Percentiles rank a stretch among this genome's conserved stretches.
These are phyloP conservation scores for Fusarium oxysporum DNA, from an alignment of 2,329 filamentous ascomycete genomes.

Conservation along the genomic window DNA sequence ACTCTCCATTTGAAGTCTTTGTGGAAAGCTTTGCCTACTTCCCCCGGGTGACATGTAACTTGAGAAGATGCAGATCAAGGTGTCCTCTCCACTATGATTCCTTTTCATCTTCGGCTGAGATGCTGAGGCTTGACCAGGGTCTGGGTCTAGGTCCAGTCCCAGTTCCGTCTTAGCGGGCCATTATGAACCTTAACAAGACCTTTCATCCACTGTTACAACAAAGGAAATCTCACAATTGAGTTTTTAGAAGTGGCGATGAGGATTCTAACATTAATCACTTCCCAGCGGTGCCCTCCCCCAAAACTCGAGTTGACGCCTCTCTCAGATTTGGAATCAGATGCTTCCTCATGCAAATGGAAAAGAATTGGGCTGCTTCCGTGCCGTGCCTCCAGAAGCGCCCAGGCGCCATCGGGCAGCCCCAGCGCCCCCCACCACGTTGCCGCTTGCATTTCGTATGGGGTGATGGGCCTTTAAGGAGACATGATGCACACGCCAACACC, in stretches of 20 bases:
- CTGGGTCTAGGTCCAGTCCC: not conserved
- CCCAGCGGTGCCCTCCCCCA: not conserved
- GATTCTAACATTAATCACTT: not conserved
- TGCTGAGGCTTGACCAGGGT: conserved; percentile 15
- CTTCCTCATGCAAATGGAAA: conserved; percentile 21
- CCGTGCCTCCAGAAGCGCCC: conserved; percentile 16
- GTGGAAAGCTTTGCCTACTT: not conserved
- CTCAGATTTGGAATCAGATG: conserved; percentile 7
- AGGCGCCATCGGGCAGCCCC: conserved; percentile 25
- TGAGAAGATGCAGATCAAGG: conserved; percentile 12
- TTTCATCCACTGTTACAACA: not conserved
- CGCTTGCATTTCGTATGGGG: conserved; percentile 34
- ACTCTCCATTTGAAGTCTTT: not conserved
- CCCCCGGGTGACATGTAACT: conserved; percentile 3
- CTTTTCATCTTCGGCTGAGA: conserved; percentile 19
- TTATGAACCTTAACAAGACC: conserved; percentile 20
- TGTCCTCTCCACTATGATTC: conserved; percentile 1
- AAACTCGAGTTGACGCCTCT: not conserved
- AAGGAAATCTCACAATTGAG: not conserved
- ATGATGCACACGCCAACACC: conserved; percentile 19
- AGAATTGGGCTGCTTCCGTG: conserved; percentile 27
- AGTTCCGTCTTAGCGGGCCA: conserved; percentile 16
- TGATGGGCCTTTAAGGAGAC: conserved; percentile 25
- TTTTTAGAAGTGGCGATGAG: not conserved
- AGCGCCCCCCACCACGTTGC: conserved; percentile 23